Evolutionary conservation across 176 grass and related monocot genomes (phyloP).

Genomic region (Panicum miliaceum): DNA sequence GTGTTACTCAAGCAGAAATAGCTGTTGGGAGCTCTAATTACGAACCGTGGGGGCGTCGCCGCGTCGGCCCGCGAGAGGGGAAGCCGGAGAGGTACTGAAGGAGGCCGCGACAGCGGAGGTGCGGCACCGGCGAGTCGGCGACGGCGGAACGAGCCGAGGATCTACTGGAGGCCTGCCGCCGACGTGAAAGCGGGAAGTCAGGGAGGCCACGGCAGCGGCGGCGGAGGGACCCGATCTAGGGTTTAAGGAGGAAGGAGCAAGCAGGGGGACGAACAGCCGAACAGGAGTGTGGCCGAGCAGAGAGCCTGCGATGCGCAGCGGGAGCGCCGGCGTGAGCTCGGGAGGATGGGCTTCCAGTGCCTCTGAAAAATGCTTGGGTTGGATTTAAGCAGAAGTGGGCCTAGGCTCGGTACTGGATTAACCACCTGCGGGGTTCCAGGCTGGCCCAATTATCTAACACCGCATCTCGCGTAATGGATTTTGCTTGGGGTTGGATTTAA

Average conservation of each 20-base stretch:
- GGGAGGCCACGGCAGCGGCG: background rate
- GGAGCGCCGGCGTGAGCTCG: too few species aligned
- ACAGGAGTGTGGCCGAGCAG: background rate
- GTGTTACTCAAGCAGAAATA: background rate
- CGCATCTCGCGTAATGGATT: too few species aligned
- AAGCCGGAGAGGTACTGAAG: background rate
- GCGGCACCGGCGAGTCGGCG: background rate
- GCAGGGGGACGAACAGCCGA: too few species aligned
- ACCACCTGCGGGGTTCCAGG: too few species aligned
- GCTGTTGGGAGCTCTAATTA: background rate
- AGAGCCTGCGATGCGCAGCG: too few species aligned
- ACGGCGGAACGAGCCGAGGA: background rate
- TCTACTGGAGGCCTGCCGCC: background rate
- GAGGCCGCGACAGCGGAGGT: background rate
- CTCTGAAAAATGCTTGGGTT: too few species aligned
- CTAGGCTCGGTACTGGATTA: too few species aligned
- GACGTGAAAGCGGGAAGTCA: background rate
- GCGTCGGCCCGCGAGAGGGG: background rate
- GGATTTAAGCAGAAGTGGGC: too few species aligned
- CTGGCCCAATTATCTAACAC: too few species aligned
- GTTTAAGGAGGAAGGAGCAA: background rate
- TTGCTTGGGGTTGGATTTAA: too few species aligned
- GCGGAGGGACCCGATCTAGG: slow-evolving; percentile 14
- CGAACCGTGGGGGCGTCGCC: background rate
- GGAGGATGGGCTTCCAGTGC: background rate